Base-by-base conservation (phyloP, 352 stramenopile genomes). In the Phytophthora citrophthora region DNA sequence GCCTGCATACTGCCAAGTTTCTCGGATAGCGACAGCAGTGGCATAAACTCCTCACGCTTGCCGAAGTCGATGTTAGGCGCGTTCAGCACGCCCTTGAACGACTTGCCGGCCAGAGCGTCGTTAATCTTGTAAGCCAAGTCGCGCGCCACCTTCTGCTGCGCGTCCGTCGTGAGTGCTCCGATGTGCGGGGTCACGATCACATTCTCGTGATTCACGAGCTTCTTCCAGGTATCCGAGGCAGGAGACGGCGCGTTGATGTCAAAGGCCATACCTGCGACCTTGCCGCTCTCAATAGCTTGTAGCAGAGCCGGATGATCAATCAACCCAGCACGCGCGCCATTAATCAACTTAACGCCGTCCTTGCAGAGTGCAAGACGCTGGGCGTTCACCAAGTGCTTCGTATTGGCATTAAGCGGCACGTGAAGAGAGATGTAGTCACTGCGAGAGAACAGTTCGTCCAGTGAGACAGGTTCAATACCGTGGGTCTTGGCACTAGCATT, bases 341-440 rank as follows among this genome's bases (percentile, higher is more conserved):
- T 99, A 32, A 99, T 64, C 31, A 99, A 75, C 46, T 93, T 87
- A 5, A 97, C 94, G 31, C 93, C 92, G 15, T 95, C 83, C 72
- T 98, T 98, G 79, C 97, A 98, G 11, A 88, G 73, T 23, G 68
- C 78, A 5, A 98, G 78, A 18, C 83, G 81, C 34, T 88, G 73
- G 5, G 62, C 75, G 68, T 89, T 95, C 43, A 98, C 89, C 52
- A 98, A 88, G 59, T 98, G 77, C 56, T 91, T 89, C 32, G 97
- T 96, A 50, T 96, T 93, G 54, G 96, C 92, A 70, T 98, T 98
- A 58, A 98, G 95, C 15, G 97, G 97, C 54, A 98, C 95, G 72
- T 99, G 97, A 18, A 99, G 83, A 44, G 89, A 96, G 76, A 99
- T 97, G 80, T 98, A 99, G 85, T 99, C 97, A 47, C 90, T 96